phyloP scores from a whole-genome alignment of 805 yeast species.

The Dipodascus geniculatus region DNA sequence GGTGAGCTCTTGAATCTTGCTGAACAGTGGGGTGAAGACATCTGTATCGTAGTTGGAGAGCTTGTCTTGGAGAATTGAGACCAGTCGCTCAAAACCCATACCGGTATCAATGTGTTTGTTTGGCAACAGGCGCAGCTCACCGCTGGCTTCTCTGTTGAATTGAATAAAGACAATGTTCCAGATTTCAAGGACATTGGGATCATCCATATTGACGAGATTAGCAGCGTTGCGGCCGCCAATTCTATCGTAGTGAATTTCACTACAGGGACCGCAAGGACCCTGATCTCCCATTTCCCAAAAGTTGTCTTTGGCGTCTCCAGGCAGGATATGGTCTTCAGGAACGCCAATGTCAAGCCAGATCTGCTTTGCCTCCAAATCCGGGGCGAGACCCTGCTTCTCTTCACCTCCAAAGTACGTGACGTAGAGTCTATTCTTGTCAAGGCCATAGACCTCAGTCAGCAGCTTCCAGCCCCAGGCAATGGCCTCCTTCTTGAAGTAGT shows the following conservation, averaged over 20 bases:
- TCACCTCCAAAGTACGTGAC: constrained; percentile 98
- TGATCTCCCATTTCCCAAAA: constrained; percentile 99
- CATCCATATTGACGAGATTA: constrained; percentile 83
- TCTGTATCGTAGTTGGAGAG: constrained; percentile 95
- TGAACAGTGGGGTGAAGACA: constrained; percentile 83
- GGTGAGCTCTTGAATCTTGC: constrained; percentile 79
- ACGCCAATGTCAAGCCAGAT: constrained; percentile 85
- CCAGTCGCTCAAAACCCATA: constrained; percentile 96
- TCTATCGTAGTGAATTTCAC: constrained; percentile 95
- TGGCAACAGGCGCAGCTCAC: constrained; percentile 70
- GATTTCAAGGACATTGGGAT: constrained; percentile 93
- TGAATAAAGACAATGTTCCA: constrained; percentile 98
- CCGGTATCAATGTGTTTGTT: constrained; percentile 97
- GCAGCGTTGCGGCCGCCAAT: constrained; percentile 98
- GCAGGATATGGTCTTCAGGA: constrained; percentile 80
- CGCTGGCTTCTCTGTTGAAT: constrained; percentile 87
- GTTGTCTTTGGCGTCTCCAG: constrained; percentile 84
- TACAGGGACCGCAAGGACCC: constrained; percentile 99
- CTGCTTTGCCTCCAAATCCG: constrained; percentile 88
- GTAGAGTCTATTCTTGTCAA: constrained; percentile 68
- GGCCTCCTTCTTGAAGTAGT: constrained; percentile 93
- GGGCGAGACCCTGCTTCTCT: constrained; percentile 63
- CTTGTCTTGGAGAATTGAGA: constrained; percentile 84
- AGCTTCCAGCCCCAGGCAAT: constrained; percentile 83
- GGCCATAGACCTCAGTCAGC: constrained; percentile 73